Evolutionary conservation across 371 early-diverging fungal species (phyloP), one percentile per base, ranked within the genome.

Genomic region (Aphelidium insulamus): DNA sequence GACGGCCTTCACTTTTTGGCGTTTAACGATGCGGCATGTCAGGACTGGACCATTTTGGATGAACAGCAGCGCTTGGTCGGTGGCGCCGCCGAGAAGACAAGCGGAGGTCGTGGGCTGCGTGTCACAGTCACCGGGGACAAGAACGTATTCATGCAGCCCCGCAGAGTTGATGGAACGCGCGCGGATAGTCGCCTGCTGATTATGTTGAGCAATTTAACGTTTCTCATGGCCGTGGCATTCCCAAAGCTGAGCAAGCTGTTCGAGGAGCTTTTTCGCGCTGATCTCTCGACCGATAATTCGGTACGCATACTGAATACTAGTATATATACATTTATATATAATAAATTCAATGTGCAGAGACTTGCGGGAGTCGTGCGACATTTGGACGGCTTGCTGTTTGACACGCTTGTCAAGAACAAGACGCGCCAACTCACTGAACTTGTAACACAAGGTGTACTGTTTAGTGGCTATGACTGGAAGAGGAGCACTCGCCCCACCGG

Each of bases 391-490:
- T 59, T 83, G 30, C 45, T 88, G 20, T 81, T 90, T 48, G 67
- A 70, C 9, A 75, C 74, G 41, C 85, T 81, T 38, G 60, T 84
- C 30, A 67, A 73, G 28, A 69, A 78, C 22, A 80, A 78, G 49
- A 50, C 72, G 0, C 49, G 51, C 17, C 42, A 57, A 19, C 58
- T 90, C 8, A 62, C 62, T 18, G 55, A 66, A 21, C 63, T 82
- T 21, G 64, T 90, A 8, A 57, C 57, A 8, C 59, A 63, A 22
- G 86, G 87, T 16, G 74, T 88, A 33, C 52, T 84, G 25, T 62
- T 62, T 37, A 73, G 74, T 24, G 86, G 86, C 9, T 62, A 83
- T 12, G 82, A 83, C 46, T 88, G 88, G 88, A 54, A 59, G 8
- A 66, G 63, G 14, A 62, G 78, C 18, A 52, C 68, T 5, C 63